Base-by-base conservation (phyloP, 805 yeast genomes). In the Wickerhamomyces chambardii region DNA sequence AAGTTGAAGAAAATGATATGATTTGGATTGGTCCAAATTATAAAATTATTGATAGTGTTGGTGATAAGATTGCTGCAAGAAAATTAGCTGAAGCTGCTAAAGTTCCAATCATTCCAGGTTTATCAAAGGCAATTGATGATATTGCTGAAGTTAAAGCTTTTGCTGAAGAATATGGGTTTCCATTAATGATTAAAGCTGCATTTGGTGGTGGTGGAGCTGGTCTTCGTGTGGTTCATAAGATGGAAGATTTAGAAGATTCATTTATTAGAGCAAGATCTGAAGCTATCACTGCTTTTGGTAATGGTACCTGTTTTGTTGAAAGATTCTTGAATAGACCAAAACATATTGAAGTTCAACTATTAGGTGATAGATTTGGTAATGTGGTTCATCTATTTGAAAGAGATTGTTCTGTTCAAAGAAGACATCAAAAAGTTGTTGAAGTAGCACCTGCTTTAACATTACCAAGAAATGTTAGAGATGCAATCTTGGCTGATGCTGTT, bases 141-240 rank as follows among this genome's bases (percentile, higher is more conserved):
- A 79, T 79, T 17, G 79, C 70, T 38, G 86, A 90, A 51, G 97
- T 97, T 25, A 51, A 64, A 44, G 78, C 58, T 8, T 90, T 90
- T 55, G 97, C 89, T 27, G 73, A 64, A 31, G 55, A 86, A 63
- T 73, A 90, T 60, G 98, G 98, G 24, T 89, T 60, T 64, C 98
- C 98, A 8, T 97, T 92, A 33, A 90, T 90, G 63, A 87, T 90
- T 64, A 90, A 90, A 65, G 98, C 98, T 32, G 98, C 98, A 28
- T 92, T 84, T 55, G 98, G 98, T 59, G 98, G 98, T 66, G 98
- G 98, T 71, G 98, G 98, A 56, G 79, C 97, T 66, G 98, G 98
- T 74, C 92, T 90, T 97, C 80, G 98, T 67, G 98, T 90, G 34
- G 98, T 90, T 31, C 73, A 94, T 54, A 96, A 90, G 62, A 97